A percentile compares a stretch with the other conserved stretches of the same genome.
Conservation (phyloP, 2,329 filamentous ascomycete species). For the Xylaria sp. region DNA sequence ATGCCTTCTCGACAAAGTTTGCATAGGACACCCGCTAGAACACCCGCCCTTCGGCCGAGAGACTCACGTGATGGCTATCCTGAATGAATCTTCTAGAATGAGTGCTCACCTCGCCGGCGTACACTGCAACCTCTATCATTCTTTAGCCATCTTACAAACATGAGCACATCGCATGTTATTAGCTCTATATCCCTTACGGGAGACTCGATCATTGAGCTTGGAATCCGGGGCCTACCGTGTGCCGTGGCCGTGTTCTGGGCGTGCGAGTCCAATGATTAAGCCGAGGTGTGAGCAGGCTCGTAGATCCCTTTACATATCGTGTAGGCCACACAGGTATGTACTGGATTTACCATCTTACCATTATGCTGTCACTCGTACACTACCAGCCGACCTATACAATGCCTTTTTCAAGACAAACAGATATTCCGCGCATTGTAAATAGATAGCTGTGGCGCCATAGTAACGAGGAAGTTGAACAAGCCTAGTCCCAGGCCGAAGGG, state of each 20-base stretch:
- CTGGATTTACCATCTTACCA: not conserved
- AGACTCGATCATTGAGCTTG: not conserved
- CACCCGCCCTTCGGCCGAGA: conserved; percentile 15
- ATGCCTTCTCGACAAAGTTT: conserved; percentile 1
- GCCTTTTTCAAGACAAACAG: not conserved
- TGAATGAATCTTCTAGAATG: not conserved
- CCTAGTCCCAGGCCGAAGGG: not conserved
- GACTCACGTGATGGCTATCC: conserved; percentile 18
- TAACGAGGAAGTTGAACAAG: not conserved
- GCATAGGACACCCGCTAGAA: conserved; percentile 17
- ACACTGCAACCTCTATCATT: not conserved
- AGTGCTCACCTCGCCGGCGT: not conserved
- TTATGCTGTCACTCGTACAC: not conserved
- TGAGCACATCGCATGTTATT: conserved; percentile 11
- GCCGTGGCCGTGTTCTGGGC: not conserved
- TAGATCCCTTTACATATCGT: not conserved
- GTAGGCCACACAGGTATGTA: not conserved
- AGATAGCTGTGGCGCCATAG: not conserved
- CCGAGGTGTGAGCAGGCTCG: not conserved
- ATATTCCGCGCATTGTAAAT: not conserved
- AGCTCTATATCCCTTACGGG: conserved; percentile 2
- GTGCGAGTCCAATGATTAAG: not conserved
- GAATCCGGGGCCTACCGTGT: not conserved
- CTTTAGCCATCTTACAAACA: not conserved
- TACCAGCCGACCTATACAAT: not conserved